A percentile compares a stretch with the other conserved stretches of the same genome.
phyloP scores from a whole-genome alignment of 75 land plant genomes.

The Picea sitchensis region DNA sequence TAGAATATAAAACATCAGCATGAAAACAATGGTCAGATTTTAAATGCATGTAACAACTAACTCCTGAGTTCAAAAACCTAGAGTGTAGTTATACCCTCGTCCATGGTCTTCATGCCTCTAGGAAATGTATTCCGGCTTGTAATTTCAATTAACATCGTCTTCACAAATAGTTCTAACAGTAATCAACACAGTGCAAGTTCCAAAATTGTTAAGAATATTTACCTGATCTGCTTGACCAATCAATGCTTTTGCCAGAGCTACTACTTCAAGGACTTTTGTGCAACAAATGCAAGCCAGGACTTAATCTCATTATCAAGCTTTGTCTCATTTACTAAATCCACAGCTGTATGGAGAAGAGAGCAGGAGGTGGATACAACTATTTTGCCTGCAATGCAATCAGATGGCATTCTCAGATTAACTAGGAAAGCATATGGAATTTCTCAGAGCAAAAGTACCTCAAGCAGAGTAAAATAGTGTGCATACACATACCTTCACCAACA shows the following conservation, averaged over 20 bases:
- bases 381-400: constrained; percentile 12
- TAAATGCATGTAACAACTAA: neutral
- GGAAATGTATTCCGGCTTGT: neutral
- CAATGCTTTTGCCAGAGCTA: constrained; percentile 27
- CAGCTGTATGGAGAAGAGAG: constrained; percentile 34
- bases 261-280: constrained; percentile 33
- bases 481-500: constrained; percentile 22
- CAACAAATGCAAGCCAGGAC: constrained; percentile 43
- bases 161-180: neutral
- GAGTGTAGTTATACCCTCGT: neutral
- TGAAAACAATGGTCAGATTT: neutral
- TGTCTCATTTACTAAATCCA: constrained; percentile 34
- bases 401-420: neutral
- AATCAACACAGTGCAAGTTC: neutral
- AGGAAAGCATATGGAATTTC: neutral
- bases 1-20: neutral
- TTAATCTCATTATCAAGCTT: constrained; percentile 39
- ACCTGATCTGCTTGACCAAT: constrained; percentile 31
- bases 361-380: constrained; percentile 36
- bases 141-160: neutral
- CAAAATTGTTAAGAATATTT: neutral
- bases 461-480: neutral
- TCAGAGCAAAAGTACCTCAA: neutral
- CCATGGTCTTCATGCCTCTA: neutral
- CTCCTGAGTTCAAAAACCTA: neutral